These are phyloP conservation scores for Porogramme epimiltina DNA, from an alignment of 1,284 basidiomycete species.

Conservation along the genomic window DNA sequence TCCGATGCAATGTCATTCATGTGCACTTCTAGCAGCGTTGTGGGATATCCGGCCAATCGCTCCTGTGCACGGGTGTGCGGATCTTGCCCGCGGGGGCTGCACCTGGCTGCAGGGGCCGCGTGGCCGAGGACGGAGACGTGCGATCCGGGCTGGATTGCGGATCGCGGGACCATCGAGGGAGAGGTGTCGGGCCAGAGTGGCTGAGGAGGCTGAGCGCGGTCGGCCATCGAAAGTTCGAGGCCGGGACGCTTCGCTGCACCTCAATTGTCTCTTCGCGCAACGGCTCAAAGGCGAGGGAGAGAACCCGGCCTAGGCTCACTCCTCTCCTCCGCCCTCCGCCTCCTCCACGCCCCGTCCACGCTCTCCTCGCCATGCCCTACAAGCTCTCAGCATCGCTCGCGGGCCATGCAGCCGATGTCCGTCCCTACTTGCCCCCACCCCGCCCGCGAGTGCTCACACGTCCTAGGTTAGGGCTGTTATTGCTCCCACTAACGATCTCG, in stretches of 20 bases:
- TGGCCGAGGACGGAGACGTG: too few relatives aligned
- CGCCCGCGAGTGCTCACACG: conserved; percentile 25
- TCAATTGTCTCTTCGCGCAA: conserved; percentile 21
- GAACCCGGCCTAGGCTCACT: conserved; percentile 7
- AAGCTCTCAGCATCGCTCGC: conserved; percentile 80
- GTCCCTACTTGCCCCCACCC: conserved; percentile 33
- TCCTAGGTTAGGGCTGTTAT: conserved; percentile 74
- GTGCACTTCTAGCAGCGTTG: too few relatives aligned
- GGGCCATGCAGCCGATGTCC: conserved; percentile 74
- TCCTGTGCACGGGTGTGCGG: too few relatives aligned
- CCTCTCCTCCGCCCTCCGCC: conserved; percentile 22
- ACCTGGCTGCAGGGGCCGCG: too few relatives aligned
- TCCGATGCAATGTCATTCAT: conserved; percentile 2
- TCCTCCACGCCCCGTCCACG: conserved; percentile 23
- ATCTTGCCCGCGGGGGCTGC: too few relatives aligned
- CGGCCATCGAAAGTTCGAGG: conserved; percentile 30
- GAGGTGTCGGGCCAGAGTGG: background rate
- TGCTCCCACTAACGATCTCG: conserved; percentile 67
- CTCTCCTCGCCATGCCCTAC: conserved; percentile 63
- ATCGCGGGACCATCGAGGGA: background rate
- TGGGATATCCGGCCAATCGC: too few relatives aligned
- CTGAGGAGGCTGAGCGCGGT: conserved; percentile 15
- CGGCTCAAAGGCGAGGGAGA: background rate
- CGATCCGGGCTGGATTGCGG: too few relatives aligned
- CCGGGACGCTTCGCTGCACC: conserved; percentile 23